Evolutionary conservation across 2,329 filamentous ascomycete genomes (phyloP), one percentile per base, ranked within the genome.

Genomic region (Monosporascus ibericus): DNA sequence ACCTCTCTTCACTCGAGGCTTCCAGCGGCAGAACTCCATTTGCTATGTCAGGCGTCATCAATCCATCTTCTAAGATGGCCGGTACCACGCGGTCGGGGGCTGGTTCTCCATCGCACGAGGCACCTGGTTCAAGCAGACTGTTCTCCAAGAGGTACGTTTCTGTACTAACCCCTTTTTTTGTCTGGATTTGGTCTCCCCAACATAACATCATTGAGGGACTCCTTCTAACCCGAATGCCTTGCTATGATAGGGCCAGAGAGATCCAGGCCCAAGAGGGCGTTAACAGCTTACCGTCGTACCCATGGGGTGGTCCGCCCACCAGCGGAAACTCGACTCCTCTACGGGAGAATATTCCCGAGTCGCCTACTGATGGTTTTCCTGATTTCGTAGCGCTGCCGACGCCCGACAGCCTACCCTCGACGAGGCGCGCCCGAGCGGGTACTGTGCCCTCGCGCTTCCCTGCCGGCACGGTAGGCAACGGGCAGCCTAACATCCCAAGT

Each of bases 231-330:
- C 7, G 11, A 24, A 25, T 27, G 1, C 7, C 9, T 39, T 25
- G 11, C 14, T n/a, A 22, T 14, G n/a, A 15, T 56, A 96, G 92
- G 68, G 92, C 94, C 60, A 84, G 94, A 70, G 94, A 99, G 72
- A 96, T 97, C 57, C 92, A 97, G 75, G 92, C 92, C 51, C 92
- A 96, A 74, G 92, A 97, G 80, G 92, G 92, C 49, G 79, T 96
- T 48, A 75, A 77, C 68, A 86, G 78, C 66, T 79, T 82, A 64
- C 79, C 78, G 70, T 72, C 86, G 49, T 84, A 86, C 66, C 86
- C 87, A 44, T 97, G 94, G 94, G 91, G 91, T 78, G 92, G 94
- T 11, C 92, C 94, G 60, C 92, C 94, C 48, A 96, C 92, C 52
- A 96, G 92, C 69, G 94, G 92, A 59, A 92, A 96, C 71, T 96